phyloP scores from a whole-genome alignment of 169 alveolate genomes.

The Plasmodium ovale region DNA sequence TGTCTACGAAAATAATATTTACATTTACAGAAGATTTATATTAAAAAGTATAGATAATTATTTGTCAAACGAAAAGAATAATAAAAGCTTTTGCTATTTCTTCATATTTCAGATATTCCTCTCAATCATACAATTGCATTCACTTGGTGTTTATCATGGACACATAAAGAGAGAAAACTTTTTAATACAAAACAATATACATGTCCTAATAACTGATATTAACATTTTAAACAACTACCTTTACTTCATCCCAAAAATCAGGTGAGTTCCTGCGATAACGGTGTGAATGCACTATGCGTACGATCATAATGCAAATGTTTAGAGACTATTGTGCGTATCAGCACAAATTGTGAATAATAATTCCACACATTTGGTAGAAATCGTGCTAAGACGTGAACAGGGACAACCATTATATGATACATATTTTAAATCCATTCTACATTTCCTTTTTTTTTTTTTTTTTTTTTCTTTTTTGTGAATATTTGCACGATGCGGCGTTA shows the following conservation, averaged over 20 bases:
- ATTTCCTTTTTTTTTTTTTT: too few relatives aligned
- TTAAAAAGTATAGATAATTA: slow-evolving; percentile 45
- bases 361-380: too few relatives aligned
- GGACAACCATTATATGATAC: too few relatives aligned
- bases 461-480: too few relatives aligned
- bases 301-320: too few relatives aligned
- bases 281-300: too few relatives aligned
- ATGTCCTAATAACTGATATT: slow-evolving; percentile 77
- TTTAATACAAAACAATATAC: slow-evolving; percentile 64
- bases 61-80: slow-evolving; percentile 34
- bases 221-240: slow-evolving; percentile 41
- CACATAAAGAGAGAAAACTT: slow-evolving; percentile 79
- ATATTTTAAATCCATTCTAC: too few relatives aligned
- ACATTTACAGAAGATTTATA: slow-evolving; percentile 60
- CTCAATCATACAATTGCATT: slow-evolving; percentile 76
- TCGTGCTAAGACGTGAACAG: too few relatives aligned
- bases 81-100: slow-evolving; percentile 23
- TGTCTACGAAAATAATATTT: slow-evolving; percentile 65
- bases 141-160: slow-evolving; percentile 78
- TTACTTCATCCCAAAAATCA: slow-evolving; percentile 36
- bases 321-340: too few relatives aligned
- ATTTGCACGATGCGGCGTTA: too few relatives aligned
- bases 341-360: too few relatives aligned
- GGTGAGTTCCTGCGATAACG: too few relatives aligned
- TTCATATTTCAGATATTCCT: slow-evolving; percentile 73